Percentiles rank a stretch among this genome's conserved stretches.
phyloP scores from a whole-genome alignment of 2,329 filamentous ascomycete genomes.

The Colletotrichum sp. region DNA sequence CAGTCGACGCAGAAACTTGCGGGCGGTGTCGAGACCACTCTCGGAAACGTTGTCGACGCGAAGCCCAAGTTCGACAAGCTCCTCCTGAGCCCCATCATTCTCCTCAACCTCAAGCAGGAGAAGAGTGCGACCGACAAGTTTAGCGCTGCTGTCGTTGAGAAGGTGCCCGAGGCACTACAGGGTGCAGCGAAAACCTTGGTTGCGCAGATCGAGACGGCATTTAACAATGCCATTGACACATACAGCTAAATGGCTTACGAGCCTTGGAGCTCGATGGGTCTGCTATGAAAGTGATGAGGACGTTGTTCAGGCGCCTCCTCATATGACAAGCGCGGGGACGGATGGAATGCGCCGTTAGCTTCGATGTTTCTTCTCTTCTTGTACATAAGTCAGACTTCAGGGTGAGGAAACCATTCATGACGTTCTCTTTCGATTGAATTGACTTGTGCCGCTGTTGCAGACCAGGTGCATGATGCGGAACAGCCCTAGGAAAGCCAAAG shows the following conservation, averaged over 20 bases:
- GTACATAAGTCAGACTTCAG: background rate
- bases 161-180: slow-evolving; percentile 41
- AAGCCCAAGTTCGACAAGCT: slow-evolving; percentile 51
- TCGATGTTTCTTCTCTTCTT: background rate
- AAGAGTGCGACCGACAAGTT: slow-evolving; percentile 43
- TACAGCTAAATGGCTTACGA: slow-evolving; percentile 24
- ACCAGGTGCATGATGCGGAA: background rate
- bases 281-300: background rate
- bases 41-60: slow-evolving; percentile 40
- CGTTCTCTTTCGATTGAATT: background rate
- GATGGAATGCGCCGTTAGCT: background rate
- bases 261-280: background rate
- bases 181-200: slow-evolving; percentile 38
- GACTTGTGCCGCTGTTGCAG: background rate
- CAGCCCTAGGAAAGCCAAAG: background rate
- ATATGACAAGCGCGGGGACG: background rate
- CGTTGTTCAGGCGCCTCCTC: background rate
- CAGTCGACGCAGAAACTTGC: slow-evolving; percentile 39
- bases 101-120: slow-evolving; percentile 45
- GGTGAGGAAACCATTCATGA: background rate
- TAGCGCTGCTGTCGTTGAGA: slow-evolving; percentile 39
- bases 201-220: slow-evolving; percentile 41
- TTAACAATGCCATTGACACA: slow-evolving; percentile 40
- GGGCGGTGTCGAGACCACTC: slow-evolving; percentile 40
- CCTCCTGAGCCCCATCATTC: slow-evolving; percentile 45